Evolutionary conservation across 192 early-diverging fungal species (phyloP).

Genomic region (Coemansia sp.): DNA sequence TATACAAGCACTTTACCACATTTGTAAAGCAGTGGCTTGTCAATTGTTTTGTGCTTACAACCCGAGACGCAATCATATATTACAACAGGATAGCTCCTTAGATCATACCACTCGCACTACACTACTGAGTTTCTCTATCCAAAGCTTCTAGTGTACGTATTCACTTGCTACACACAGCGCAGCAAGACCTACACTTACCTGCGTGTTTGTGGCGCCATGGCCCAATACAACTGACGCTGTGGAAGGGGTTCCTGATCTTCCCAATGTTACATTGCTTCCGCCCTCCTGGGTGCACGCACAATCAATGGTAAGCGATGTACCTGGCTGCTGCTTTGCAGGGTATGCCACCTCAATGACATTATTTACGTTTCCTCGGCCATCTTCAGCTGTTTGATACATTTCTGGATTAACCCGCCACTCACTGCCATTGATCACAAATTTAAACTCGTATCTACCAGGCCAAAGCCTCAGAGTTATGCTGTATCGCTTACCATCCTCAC

Average conservation of each 20-base stretch:
- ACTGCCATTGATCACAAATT: conserved; percentile 37
- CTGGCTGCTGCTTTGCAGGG: background rate
- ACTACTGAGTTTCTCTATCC: too few relatives aligned
- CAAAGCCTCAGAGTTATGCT: conserved; percentile 22
- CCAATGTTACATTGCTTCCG: conserved; percentile 5
- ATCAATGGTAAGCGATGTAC: conserved; percentile 7
- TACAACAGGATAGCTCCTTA: too few relatives aligned
- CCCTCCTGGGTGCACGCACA: background rate
- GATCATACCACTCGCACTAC: too few relatives aligned
- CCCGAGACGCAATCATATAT: background rate
- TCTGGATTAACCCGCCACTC: conserved; percentile 39
- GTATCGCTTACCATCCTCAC: conserved; percentile 2
- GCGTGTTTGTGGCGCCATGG: background rate
- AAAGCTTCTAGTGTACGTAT: too few relatives aligned
- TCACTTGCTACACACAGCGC: too few relatives aligned
- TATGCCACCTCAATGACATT: conserved; percentile 29
- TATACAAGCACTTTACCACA: conserved; percentile 3
- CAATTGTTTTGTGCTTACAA: background rate
- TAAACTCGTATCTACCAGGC: conserved; percentile 49
- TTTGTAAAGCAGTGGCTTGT: background rate
- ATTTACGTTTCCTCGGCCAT: conserved; percentile 42
- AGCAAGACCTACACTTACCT: background rate
- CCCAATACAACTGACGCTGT: background rate
- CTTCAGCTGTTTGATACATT: conserved; percentile 22
- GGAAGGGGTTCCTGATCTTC: background rate